Percentiles rank a stretch among this genome's conserved stretches.
phyloP scores from a whole-genome alignment of 108 stramenopile genomes.

The Stephanodiscus triporus region DNA sequence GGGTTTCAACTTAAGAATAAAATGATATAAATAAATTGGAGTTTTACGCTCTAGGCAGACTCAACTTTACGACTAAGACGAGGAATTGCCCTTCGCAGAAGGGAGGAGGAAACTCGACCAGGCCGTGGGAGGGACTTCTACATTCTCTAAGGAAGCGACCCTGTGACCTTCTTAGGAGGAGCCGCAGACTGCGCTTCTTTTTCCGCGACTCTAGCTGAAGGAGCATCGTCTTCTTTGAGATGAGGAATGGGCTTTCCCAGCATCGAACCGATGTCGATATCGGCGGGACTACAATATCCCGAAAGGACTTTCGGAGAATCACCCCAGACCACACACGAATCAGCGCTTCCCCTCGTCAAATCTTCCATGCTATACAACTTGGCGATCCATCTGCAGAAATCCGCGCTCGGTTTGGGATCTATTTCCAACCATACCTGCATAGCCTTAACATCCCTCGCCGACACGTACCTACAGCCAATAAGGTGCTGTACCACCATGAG shows the following conservation, averaged over 20 bases:
- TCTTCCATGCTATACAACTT: conserved; percentile 2
- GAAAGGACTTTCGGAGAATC: conserved; percentile 2
- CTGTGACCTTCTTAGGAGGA: too few relatives aligned
- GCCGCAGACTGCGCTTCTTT: too few relatives aligned
- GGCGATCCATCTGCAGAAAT: conserved; percentile 9
- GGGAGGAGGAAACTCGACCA: too few relatives aligned
- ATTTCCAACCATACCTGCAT: background rate
- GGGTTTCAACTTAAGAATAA: too few relatives aligned
- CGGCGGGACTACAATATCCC: conserved; percentile 7
- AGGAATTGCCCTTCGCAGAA: too few relatives aligned
- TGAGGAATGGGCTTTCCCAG: background rate
- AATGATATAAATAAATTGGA: too few relatives aligned
- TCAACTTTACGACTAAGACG: too few relatives aligned
- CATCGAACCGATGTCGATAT: conserved; percentile 2
- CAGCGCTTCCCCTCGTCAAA: background rate
- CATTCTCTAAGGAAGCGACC: too few relatives aligned
- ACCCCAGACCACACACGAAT: conserved; percentile 7
- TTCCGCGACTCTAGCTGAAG: background rate
- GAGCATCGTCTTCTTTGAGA: background rate
- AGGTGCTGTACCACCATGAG: conserved; percentile 24
- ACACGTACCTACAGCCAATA: conserved; percentile 2
- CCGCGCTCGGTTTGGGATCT: background rate
- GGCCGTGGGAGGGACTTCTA: too few relatives aligned
- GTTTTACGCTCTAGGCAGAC: too few relatives aligned
- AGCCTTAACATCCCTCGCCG: background rate